Conservation (phyloP, 2,329 filamentous ascomycete species). For the Hypoxylon sp. region DNA sequence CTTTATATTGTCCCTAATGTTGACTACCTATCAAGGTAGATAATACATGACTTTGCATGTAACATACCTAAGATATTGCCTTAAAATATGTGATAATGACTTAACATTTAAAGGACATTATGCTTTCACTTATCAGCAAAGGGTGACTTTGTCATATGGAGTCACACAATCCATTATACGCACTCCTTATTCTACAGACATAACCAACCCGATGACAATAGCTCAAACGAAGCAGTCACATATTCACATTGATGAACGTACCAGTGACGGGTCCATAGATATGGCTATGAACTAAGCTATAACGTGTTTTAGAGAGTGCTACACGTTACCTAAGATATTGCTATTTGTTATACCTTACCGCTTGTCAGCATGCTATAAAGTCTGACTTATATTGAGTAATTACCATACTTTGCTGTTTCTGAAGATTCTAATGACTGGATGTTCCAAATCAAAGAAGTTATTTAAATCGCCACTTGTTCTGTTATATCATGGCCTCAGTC, state of each 20-base stretch:
- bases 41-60: not conserved
- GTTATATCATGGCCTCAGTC: not conserved
- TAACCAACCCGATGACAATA: not conserved
- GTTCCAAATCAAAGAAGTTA: not conserved
- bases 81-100: not conserved
- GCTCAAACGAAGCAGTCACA: not conserved
- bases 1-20: too few relatives aligned
- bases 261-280: not conserved
- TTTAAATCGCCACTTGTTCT: not conserved
- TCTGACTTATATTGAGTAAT: not conserved
- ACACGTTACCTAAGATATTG: not conserved
- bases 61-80: not conserved
- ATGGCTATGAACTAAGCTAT: not conserved
- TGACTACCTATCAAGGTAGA: too few relatives aligned
- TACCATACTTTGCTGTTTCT: not conserved
- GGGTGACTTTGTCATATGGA: not conserved
- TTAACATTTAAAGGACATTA: not conserved
- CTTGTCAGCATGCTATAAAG: not conserved
- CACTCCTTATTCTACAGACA: not conserved
- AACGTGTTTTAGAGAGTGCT: not conserved
- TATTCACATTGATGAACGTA: not conserved
- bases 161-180: not conserved
- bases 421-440: not conserved
- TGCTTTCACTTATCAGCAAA: not conserved
- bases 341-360: not conserved